These are phyloP conservation scores for Aspergillus avenaceus DNA, from an alignment of 495 filamentous ascomycete genomes.

Conservation along the genomic window DNA sequence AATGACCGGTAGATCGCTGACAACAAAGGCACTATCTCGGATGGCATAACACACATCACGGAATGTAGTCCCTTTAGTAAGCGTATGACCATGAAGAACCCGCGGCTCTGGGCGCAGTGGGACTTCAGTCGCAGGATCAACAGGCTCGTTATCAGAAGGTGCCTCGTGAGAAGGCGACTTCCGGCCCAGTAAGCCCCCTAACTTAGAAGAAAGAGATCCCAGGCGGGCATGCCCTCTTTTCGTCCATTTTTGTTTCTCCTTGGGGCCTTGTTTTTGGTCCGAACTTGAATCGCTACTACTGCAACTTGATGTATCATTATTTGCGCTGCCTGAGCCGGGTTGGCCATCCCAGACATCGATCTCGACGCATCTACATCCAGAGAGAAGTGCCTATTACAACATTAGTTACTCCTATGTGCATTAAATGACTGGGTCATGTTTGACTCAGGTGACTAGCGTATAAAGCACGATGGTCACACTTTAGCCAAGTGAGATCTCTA, in stretches of 20 bases:
- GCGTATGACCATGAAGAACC: constrained; percentile 84
- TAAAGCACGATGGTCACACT: constrained; percentile 1
- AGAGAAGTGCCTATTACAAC: constrained; percentile 53
- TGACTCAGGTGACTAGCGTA: background rate
- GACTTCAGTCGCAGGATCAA: constrained; percentile 22
- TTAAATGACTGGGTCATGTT: background rate
- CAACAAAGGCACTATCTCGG: constrained; percentile 70
- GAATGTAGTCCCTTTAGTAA: constrained; percentile 84
- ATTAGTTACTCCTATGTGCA: background rate
- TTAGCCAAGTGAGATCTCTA: background rate
- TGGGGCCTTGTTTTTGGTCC: constrained; percentile 18
- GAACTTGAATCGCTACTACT: constrained; percentile 23
- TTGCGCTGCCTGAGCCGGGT: constrained; percentile 26
- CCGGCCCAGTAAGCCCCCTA: constrained; percentile 22
- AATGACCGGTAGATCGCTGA: constrained; percentile 74
- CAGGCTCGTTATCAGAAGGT: constrained; percentile 10
- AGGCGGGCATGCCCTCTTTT: constrained; percentile 10
- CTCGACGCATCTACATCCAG: constrained; percentile 90
- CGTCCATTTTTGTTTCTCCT: constrained; percentile 15
- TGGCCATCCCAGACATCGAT: constrained; percentile 95
- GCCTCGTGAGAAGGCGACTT: constrained; percentile 7
- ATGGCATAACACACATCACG: constrained; percentile 79
- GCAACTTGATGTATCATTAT: constrained; percentile 22
- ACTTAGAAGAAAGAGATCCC: constrained; percentile 18
- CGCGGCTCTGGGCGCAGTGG: constrained; percentile 57